Base-by-base conservation (phyloP, 768 basidiomycete genomes). In the Tulasnella sp. region DNA sequence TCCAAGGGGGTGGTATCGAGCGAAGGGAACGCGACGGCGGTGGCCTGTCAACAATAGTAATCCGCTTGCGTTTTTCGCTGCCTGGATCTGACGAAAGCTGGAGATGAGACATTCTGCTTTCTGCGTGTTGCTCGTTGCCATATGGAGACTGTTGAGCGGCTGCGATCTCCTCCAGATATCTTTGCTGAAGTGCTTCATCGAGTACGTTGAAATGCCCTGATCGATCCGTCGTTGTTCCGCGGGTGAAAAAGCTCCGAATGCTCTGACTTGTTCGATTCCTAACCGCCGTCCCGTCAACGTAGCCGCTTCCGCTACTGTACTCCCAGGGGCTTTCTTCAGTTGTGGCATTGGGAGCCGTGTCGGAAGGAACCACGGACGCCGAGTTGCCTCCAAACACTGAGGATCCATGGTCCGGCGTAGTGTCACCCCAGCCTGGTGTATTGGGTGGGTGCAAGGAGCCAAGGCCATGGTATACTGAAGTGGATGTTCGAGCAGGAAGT, bases 401-500 rank as follows among this genome's bases (percentile, higher is more conserved):
- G 6, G 64, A 65, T n/a, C 35, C 42, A 35, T 32, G 71, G 34
- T 72, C 71, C 6, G 59, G 39, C 7, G 71, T 37, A 9, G 71
- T 34, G 19, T 32, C 42, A 34, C 42, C 29, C 37, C 40, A 68
- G 37, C 67, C 37, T 4, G 67, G 39, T 65, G 34, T 59, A 42
- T 36, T 41, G 76, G 64, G 69, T 32, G 29, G 47, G 22, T 52
- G 59, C 19, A 68, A 14, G 5, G 52, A 59, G 52, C 52, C 52
- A 26, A 73, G 35, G 32, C 66, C 67, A 64, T 62, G 42, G 69
- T 71, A 66, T n/a, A 69, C 35, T 6, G 74, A 80, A 36, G 69
- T 75, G 14, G 84, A 65, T 74, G 84, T 86, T 11, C 83, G 78
- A 74, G 85, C 82, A n/a, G 87, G 86, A 67, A 84, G 80, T 67